These are phyloP conservation scores for Salix exigua DNA, from an alignment of 345 rosid species.

Conservation along the genomic window DNA sequence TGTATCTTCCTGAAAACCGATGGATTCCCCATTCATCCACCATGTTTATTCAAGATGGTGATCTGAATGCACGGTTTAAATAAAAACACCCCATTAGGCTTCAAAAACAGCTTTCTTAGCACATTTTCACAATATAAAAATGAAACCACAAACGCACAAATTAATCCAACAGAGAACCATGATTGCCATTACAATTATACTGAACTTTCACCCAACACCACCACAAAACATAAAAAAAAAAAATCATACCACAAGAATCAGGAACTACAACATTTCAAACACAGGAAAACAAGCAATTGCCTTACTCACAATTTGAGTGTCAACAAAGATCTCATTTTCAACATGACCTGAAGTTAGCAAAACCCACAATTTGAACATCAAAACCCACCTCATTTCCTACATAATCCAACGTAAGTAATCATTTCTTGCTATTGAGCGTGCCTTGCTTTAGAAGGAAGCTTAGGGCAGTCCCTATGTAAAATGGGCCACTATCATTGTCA, in stretches of 20 bases:
- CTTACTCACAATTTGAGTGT: too few relatives aligned
- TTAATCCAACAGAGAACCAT: not conserved
- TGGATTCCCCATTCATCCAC: slow-evolving; percentile 59
- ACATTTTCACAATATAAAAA: not conserved
- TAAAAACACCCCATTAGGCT: not conserved
- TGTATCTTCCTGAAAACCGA: slow-evolving; percentile 51
- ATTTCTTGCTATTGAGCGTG: too few relatives aligned
- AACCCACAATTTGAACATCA: not conserved
- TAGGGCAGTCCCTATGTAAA: too few relatives aligned
- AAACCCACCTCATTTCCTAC: not conserved
- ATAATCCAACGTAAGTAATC: not conserved
- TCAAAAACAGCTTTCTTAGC: not conserved
- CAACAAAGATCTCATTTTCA: too few relatives aligned
- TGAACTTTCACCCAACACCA: not conserved
- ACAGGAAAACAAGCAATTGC: too few relatives aligned
- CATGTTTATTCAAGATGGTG: slow-evolving; percentile 31
- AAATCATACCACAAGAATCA: not conserved
- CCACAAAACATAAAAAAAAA: not conserved
- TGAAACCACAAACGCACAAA: not conserved
- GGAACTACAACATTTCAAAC: not conserved
- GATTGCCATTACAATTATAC: not conserved
- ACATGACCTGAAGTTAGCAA: not conserved
- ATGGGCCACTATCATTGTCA: too few relatives aligned
- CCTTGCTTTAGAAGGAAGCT: too few relatives aligned
- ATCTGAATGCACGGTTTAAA: not conserved